phyloP scores from a whole-genome alignment of 164 flowering plant species.

The Aristolochia californica region DNA sequence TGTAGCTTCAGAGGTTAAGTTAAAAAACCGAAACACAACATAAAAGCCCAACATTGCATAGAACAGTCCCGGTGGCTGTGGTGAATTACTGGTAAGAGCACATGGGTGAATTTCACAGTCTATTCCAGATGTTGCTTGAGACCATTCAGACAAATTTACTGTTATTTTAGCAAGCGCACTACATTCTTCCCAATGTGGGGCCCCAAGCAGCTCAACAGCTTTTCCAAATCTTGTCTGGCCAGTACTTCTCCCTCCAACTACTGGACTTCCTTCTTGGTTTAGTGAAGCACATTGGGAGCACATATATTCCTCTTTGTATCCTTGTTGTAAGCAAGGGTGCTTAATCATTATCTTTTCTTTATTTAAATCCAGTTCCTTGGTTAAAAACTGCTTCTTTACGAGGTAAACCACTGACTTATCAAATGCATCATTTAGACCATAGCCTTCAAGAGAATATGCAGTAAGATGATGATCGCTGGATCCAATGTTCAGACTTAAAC shows the following conservation, averaged over 20 bases:
- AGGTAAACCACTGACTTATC: no score
- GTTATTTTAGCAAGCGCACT: slow-evolving; percentile 65
- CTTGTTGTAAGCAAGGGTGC: slow-evolving; percentile 62
- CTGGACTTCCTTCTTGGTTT: no score
- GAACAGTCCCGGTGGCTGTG: slow-evolving; percentile 70
- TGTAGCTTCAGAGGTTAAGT: slow-evolving; percentile 66
- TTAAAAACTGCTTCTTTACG: no score
- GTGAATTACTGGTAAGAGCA: slow-evolving; percentile 51
- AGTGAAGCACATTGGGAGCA: no score
- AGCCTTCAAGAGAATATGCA: no score
- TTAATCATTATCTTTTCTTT: no score
- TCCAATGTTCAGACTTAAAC: no score
- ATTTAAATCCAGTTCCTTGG: no score
- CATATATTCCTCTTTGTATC: slow-evolving; percentile 32
- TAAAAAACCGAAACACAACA: slow-evolving; percentile 88
- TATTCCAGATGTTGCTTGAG: slow-evolving; percentile 40
- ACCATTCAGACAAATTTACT: no score
- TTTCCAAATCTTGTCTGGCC: slow-evolving; percentile 42
- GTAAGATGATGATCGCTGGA: no score
- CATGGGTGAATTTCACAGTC: slow-evolving; percentile 88
- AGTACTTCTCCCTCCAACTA: slow-evolving; percentile 22
- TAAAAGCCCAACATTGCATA: slow-evolving; percentile 89
- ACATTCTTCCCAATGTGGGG: slow-evolving; percentile 85
- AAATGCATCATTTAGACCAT: no score
- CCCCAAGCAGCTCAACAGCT: slow-evolving; percentile 49